Evolutionary conservation across 371 early-diverging fungal species (phyloP).

Genomic region (Rhizopus sp.): DNA sequence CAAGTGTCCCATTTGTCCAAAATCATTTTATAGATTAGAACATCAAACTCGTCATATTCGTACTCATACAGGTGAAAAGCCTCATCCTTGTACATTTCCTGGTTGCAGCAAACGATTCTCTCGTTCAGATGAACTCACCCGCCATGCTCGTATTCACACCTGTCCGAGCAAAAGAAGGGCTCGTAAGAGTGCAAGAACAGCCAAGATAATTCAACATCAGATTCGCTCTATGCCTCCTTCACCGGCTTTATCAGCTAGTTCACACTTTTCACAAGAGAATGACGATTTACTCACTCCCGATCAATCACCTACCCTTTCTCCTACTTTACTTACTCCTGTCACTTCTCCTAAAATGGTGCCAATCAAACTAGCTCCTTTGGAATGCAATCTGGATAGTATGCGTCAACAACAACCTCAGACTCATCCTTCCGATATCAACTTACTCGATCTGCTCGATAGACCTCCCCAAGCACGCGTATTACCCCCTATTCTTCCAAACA

Average conservation of each 20-base stretch:
- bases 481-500: slow-evolving; percentile 10
- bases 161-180: slow-evolving; percentile 39
- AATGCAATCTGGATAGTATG: slow-evolving; percentile 19
- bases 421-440: slow-evolving; percentile 8
- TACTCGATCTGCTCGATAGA: slow-evolving; percentile 42
- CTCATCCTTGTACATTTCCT: slow-evolving; percentile 70
- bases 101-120: slow-evolving; percentile 80
- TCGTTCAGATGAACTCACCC: slow-evolving; percentile 69
- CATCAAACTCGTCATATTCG: slow-evolving; percentile 79
- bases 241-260: slow-evolving; percentile 44
- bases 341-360: slow-evolving; percentile 25
- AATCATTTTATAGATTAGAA: slow-evolving; percentile 68
- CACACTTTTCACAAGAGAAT: slow-evolving; percentile 29
- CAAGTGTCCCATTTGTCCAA: slow-evolving; percentile 65
- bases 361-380: slow-evolving; percentile 31
- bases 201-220: slow-evolving; percentile 22
- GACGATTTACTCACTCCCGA: slow-evolving; percentile 49
- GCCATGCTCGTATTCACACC: slow-evolving; percentile 66
- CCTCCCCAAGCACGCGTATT: slow-evolving; percentile 47
- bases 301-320: slow-evolving; percentile 42
- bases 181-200: slow-evolving; percentile 30
- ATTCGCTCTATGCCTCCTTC: slow-evolving; percentile 45
- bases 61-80: slow-evolving; percentile 86
- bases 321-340: slow-evolving; percentile 24
- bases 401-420: slow-evolving; percentile 2